phyloP scores from a whole-genome alignment of 1,139 yeast genomes.

The Candida sp. region DNA sequence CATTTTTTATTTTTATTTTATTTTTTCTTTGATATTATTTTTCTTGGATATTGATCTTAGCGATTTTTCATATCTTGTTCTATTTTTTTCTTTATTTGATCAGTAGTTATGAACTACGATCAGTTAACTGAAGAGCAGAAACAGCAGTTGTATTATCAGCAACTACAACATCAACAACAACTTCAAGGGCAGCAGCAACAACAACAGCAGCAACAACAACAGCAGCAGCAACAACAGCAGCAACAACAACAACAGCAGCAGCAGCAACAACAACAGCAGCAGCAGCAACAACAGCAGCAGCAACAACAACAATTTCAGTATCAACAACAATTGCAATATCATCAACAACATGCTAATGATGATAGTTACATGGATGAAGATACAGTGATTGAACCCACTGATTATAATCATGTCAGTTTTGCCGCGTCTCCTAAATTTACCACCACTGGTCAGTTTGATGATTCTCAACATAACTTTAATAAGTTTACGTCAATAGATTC shows the following conservation, averaged over 20 bases:
- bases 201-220: slow-evolving; percentile 23
- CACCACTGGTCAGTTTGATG: slow-evolving; percentile 5
- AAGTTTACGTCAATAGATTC: slow-evolving; percentile 40
- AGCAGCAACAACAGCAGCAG: slow-evolving; percentile 10
- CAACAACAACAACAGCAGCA: slow-evolving; percentile 12
- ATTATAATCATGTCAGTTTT: slow-evolving; percentile 4
- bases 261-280: too few species aligned
- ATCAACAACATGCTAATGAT: slow-evolving; percentile 13
- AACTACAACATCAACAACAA: slow-evolving; percentile 15
- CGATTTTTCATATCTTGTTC: not conserved
- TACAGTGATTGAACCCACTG: slow-evolving; percentile 18
- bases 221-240: slow-evolving; percentile 16
- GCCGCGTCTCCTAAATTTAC: slow-evolving; percentile 10
- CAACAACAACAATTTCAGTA: slow-evolving; percentile 11
- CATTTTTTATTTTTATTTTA: not conserved
- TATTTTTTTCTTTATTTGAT: not conserved
- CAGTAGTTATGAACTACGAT: slow-evolving; percentile 25
- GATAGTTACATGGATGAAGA: slow-evolving; percentile 45
- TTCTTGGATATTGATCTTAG: not conserved
- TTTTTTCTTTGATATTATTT: not conserved
- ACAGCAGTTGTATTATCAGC: slow-evolving; percentile 26
- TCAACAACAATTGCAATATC: slow-evolving; percentile 7
- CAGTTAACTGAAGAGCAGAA: slow-evolving; percentile 31
- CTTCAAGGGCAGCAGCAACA: slow-evolving; percentile 12
- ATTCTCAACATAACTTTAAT: slow-evolving; percentile 7